Evolutionary conservation across 228 moss, liverwort and hornwort species (phyloP).

Genomic region (Sphagnum magellanicum): DNA sequence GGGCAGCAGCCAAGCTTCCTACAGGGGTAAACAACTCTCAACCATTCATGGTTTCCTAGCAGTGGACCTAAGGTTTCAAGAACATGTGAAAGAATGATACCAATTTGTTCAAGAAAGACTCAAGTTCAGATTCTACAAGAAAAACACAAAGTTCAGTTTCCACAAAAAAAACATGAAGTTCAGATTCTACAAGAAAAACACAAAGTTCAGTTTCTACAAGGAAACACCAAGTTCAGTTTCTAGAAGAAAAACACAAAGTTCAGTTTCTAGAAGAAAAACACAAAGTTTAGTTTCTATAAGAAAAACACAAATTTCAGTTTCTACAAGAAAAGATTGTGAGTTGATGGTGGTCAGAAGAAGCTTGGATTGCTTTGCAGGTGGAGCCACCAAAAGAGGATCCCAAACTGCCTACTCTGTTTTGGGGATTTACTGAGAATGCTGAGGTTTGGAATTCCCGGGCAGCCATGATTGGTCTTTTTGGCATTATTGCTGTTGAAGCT

Average conservation of each 20-base stretch:
- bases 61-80: not conserved
- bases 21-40: constrained; percentile 30
- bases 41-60: not conserved
- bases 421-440: constrained; percentile 79
- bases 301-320: not conserved
- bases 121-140: not conserved
- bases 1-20: constrained; percentile 49
- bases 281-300: not conserved
- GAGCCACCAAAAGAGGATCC: constrained; percentile 61
- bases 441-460: constrained; percentile 85
- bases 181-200: not conserved
- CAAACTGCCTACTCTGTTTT: constrained; percentile 47
- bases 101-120: not conserved
- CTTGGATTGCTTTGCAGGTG: constrained; percentile 24
- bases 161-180: not conserved
- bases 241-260: not conserved
- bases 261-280: not conserved
- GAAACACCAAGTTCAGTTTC: not conserved
- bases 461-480: constrained; percentile 71
- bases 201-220: not conserved
- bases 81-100: not conserved
- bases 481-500: constrained; percentile 61
- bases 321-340: not conserved
- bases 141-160: not conserved
- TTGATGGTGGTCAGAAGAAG: not conserved